Evolutionary conservation across 129 eudicot species (phyloP).

Genomic region (Flaveria linearis): DNA sequence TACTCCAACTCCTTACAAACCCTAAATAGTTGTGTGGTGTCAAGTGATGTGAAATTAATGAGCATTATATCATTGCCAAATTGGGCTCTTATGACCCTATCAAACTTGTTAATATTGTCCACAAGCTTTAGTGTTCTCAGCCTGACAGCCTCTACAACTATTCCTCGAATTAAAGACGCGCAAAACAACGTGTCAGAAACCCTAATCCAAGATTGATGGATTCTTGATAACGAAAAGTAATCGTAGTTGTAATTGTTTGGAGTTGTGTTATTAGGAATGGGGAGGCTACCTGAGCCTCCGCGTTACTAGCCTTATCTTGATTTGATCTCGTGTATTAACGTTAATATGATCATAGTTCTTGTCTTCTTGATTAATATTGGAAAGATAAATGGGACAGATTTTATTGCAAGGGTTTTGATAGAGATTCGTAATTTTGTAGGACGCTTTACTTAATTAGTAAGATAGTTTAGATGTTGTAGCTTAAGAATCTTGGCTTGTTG

Average conservation of each 20-base stretch:
- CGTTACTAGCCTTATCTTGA: neutral
- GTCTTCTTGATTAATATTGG: too few relatives aligned
- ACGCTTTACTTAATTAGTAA: too few relatives aligned
- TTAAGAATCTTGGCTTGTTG: too few relatives aligned
- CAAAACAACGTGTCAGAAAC: slow-evolving; percentile 17
- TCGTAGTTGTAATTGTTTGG: neutral
- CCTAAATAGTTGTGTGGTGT: slow-evolving; percentile 37
- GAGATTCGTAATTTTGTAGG: too few relatives aligned
- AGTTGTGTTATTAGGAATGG: neutral
- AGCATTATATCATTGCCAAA: slow-evolving; percentile 30
- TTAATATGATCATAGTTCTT: neutral
- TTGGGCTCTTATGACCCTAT: slow-evolving; percentile 32
- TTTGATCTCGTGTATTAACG: too few relatives aligned
- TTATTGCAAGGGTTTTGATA: neutral
- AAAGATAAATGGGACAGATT: too few relatives aligned
- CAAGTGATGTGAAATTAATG: slow-evolving; percentile 33
- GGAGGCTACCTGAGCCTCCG: neutral
- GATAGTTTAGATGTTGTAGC: too few relatives aligned
- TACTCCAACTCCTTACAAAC: slow-evolving; percentile 27
- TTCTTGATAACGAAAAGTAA: slow-evolving; percentile 3
- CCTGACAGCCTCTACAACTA: slow-evolving; percentile 35
- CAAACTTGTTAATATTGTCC: slow-evolving; percentile 43
- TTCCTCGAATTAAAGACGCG: slow-evolving; percentile 12
- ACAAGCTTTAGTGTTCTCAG: slow-evolving; percentile 36
- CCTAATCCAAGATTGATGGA: slow-evolving; percentile 16